Evolutionary conservation across 352 stramenopile genomes (phyloP), one percentile per base, ranked within the genome.

Genomic region (Globisporangium recalcitrans): DNA sequence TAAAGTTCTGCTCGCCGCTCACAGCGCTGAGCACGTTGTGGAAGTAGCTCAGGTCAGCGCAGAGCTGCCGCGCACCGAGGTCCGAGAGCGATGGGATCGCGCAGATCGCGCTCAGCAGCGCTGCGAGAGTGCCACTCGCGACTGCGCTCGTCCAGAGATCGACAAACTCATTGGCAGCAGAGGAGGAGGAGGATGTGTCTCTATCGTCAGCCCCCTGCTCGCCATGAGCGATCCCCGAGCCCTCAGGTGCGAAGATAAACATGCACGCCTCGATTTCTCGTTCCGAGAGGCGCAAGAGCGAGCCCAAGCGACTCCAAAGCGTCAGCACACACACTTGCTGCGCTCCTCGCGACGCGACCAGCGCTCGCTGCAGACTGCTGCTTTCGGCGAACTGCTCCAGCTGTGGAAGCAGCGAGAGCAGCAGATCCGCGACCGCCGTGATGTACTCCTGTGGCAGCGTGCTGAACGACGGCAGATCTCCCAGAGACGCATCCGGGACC

Each of bases 391-490:
- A 95, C 22, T 82, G 83, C 63, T 95, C 83, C 3, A 93, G 69
- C 31, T 93, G 85, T 7, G 85, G 85, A 9, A 95, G 63, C 14
- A 95, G 72, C 34, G 85, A 95, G 29, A 93, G 64, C 53, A 93
- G 59, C 29, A 92, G 64, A 29, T 95, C 85, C 5, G 85, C 85
- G 19, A 92, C 82, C 42, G 74, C 71, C 9, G 85, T 95, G 62
- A 95, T 92, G 68, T 92, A 95, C 56, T 95, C 85, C 69, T 94
- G 83, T 11, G 85, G 85, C 16, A 94, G 67, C 58, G 75, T 82
- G 54, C 80, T 92, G 64, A 93, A 91, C 24, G 77, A 78, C 29
- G 83, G 86, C 36, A 95, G 48, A 44, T 93, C 82, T 14, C 75
- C 76, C 1, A 85, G 58, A 13, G 62, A 56, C 13, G 65, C 70